phyloP scores from a whole-genome alignment of 768 basidiomycete genomes.

The Fomitopsis serialis region DNA sequence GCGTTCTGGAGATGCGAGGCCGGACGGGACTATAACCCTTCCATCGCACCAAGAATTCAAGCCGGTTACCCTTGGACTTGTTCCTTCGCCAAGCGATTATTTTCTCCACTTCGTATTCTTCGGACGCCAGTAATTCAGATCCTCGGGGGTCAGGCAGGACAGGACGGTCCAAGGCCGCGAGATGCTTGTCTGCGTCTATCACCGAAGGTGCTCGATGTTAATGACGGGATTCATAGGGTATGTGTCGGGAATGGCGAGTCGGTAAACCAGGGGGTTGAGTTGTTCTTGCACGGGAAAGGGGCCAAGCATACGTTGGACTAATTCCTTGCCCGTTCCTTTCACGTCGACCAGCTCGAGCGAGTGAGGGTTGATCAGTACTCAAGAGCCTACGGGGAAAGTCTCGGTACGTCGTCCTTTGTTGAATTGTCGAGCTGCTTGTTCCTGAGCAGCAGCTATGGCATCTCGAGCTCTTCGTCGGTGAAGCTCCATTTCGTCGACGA shows the following conservation, averaged over 20 bases:
- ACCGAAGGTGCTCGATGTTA: slow-evolving; percentile 19
- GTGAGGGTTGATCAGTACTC: slow-evolving; percentile 18
- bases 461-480: slow-evolving; percentile 6
- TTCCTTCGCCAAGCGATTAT: too few relatives aligned
- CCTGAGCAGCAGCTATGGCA: slow-evolving; percentile 13
- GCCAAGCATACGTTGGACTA: slow-evolving; percentile 13
- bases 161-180: too few relatives aligned
- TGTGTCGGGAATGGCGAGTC: slow-evolving; percentile 10
- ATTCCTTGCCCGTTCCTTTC: slow-evolving; percentile 18
- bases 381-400: slow-evolving; percentile 18
- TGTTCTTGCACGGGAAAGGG: slow-evolving; percentile 20
- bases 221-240: slow-evolving; percentile 19
- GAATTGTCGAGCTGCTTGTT: slow-evolving; percentile 6
- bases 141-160: too few relatives aligned
- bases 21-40: too few relatives aligned
- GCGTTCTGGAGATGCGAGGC: too few relatives aligned
- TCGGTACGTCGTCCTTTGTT: slow-evolving; percentile 10
- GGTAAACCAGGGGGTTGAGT: slow-evolving; percentile 19
- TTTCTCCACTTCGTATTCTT: too few relatives aligned
- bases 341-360: slow-evolving; percentile 11
- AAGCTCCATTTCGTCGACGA: background rate
- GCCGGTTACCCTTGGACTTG: too few relatives aligned
- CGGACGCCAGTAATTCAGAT: too few relatives aligned
- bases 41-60: too few relatives aligned
- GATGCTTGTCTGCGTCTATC: slow-evolving; percentile 15